Conservation (phyloP, 495 filamentous ascomycete species). For the Hypomontagnella submonticulosa region DNA sequence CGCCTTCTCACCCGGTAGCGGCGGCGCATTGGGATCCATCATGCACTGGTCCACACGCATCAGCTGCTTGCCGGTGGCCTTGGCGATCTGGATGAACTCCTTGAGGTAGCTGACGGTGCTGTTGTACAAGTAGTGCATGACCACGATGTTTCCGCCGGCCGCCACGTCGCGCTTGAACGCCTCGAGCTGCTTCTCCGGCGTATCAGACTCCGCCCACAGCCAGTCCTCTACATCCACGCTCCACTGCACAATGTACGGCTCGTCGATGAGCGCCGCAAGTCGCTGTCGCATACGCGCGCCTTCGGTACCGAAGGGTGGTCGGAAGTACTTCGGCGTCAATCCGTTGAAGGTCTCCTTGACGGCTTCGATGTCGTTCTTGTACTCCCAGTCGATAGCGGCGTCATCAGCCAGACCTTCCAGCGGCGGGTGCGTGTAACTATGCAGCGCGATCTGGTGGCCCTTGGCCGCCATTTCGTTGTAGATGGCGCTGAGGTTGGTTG, state of each 20-base stretch:
- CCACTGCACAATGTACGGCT: slow-evolving; percentile 73
- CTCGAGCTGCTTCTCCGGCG: slow-evolving; percentile 78
- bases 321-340: slow-evolving; percentile 67
- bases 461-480: slow-evolving; percentile 71
- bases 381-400: slow-evolving; percentile 75
- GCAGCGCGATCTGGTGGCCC: slow-evolving; percentile 81
- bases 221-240: slow-evolving; percentile 83
- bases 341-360: slow-evolving; percentile 64
- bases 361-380: slow-evolving; percentile 69
- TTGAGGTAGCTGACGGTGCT: slow-evolving; percentile 73
- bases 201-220: slow-evolving; percentile 71
- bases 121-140: slow-evolving; percentile 80
- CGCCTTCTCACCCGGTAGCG: slow-evolving; percentile 51
- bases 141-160: slow-evolving; percentile 76
- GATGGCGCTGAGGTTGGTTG: slow-evolving; percentile 69
- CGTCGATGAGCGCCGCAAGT: slow-evolving; percentile 61
- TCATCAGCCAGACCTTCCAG: slow-evolving; percentile 72
- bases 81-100: slow-evolving; percentile 76
- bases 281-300: slow-evolving; percentile 76
- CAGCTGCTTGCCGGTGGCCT: slow-evolving; percentile 70
- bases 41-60: slow-evolving; percentile 86
- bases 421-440: slow-evolving; percentile 79
- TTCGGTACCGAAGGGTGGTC: slow-evolving; percentile 80
- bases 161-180: slow-evolving; percentile 76
- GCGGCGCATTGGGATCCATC: slow-evolving; percentile 74